Evolutionary conservation across 1,284 basidiomycete genomes (phyloP), one percentile per base, ranked within the genome.

Genomic region (Peniophora sp.): DNA sequence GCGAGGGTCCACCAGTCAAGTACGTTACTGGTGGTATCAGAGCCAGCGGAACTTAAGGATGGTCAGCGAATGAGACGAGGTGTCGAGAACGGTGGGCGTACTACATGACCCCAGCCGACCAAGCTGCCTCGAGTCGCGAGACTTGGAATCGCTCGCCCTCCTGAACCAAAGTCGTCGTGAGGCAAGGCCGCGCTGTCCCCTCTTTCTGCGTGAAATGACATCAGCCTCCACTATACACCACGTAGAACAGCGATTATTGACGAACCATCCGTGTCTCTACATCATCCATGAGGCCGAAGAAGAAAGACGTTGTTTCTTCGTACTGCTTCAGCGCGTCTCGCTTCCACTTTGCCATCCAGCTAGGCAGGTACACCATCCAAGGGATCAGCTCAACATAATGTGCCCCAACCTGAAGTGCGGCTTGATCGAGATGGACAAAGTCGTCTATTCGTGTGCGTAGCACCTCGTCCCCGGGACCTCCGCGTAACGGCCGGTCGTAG

Each of bases 301-400:
- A 45, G 14, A 45, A 10, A 10, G 12, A 9, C 9, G 43, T 45
- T 10, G 37, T 20, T 5, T 24, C 9, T n/a, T 24, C 20, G 14
- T 45, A 22, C n/a, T 20, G 17, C 20, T 45, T 20, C 14, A 23
- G 20, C 20, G 54, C 54, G 0, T 46, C 39, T 24, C 50, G 49
- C 42, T 54, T 55, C 54, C 54, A 55, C 11, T 44, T 51, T 22
- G 54, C 54, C 41, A 55, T 20, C 43, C 43, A 23, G 8, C 2
- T 20, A 9, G 43, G 43, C n/a, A 45, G 9, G 14, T 45, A 15
- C n/a, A 24, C 14, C 55, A 56, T 56, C 54, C 55, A 56, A 5
- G 55, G 54, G 37, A 56, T 51, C 36, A 55, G 53, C 22, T 56
- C 51, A 2, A 56, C 55, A 11, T 51, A 14, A 45, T 56, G 51